Conservation (phyloP, 1,284 basidiomycete species). For the Hemileccinum hortonii region DNA sequence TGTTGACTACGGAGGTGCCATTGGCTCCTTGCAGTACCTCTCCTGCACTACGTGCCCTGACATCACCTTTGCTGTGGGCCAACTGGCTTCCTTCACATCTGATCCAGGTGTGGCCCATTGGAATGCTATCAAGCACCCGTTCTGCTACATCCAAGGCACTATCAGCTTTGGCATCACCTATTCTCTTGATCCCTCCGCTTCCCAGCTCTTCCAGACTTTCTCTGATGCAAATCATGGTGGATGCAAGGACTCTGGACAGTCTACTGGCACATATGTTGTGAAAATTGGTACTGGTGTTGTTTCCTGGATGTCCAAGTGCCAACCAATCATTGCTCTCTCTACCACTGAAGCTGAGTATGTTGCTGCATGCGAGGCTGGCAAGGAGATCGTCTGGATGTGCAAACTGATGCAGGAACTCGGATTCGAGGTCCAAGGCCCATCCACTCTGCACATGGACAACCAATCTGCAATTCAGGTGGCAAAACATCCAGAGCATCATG, state of each 20-base stretch:
- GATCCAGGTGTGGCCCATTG: not conserved
- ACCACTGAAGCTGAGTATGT: not conserved
- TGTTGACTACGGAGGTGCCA: too few species aligned
- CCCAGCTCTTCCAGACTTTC: not conserved
- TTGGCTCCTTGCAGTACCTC: too few species aligned
- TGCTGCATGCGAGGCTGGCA: too few species aligned
- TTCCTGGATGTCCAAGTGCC: not conserved
- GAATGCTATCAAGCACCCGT: not conserved
- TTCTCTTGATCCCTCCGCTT: too few species aligned
- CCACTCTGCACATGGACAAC: too few species aligned
- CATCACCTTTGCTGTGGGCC: not conserved
- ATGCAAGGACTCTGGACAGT: not conserved
- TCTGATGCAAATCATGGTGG: too few species aligned
- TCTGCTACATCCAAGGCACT: not conserved
- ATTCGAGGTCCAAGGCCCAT: too few species aligned
- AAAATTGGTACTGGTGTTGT: not conserved
- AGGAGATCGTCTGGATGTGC: too few species aligned
- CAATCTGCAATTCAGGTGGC: too few species aligned
- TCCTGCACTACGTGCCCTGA: not conserved
- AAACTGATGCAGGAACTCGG: too few species aligned
- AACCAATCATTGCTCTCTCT: not conserved
- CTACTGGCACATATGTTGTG: not conserved
- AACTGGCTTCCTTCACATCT: not conserved
- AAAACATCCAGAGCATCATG: too few species aligned
- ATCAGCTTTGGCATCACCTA: too few species aligned